Base-by-base conservation (phyloP, 1,284 basidiomycete genomes). In the Melanopsichium pennsylvanicum region DNA sequence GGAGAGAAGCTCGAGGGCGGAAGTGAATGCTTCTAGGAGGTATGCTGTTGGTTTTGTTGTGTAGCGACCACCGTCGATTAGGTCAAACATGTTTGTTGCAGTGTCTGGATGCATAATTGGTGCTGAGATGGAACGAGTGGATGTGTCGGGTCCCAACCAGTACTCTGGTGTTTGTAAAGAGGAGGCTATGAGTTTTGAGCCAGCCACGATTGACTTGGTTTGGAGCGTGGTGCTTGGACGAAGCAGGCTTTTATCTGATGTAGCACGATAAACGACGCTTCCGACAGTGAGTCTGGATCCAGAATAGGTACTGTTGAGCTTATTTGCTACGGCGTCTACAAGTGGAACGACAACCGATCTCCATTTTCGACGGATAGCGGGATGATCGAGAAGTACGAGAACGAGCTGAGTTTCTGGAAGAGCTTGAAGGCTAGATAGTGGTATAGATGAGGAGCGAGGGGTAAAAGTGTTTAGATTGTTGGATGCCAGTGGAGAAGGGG, bases 321-420 rank as follows among this genome's bases (percentile, higher is more conserved):
- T 57, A 12, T 57, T 63, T 11, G 51, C 43, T 15, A 70, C 55
- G 2, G 52, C 26, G 7, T 70, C 61, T 22, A 70, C 33, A 18
- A 66, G 57, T 0, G 67, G 61, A 11, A 57, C 50, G 13, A 70
- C 56, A 18, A 61, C 48, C 16, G 39, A 23, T 27, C 56, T 38
- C 67, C 67, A 70, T n/a, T 47, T 57, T 29, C 48, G 42, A 13
- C 57, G 52, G 1, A 61, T 40, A 34, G 40, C 38, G 35, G 67
- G 57, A 46, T 70, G 67, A 21, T 70, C 61, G 36, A 64, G 52
- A 13, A 70, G 36, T 12, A 66, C 57, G 15, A 60, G 39, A 5
- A 66, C 67, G 15, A 70, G 52, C 38, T 64, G 67, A 0, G 67
- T 51, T 37, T 70, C 67, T n/a, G 61, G 61, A 2, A 70, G 27